phyloP scores from a whole-genome alignment of 2,329 filamentous ascomycete genomes.

The Cytospora piceae region DNA sequence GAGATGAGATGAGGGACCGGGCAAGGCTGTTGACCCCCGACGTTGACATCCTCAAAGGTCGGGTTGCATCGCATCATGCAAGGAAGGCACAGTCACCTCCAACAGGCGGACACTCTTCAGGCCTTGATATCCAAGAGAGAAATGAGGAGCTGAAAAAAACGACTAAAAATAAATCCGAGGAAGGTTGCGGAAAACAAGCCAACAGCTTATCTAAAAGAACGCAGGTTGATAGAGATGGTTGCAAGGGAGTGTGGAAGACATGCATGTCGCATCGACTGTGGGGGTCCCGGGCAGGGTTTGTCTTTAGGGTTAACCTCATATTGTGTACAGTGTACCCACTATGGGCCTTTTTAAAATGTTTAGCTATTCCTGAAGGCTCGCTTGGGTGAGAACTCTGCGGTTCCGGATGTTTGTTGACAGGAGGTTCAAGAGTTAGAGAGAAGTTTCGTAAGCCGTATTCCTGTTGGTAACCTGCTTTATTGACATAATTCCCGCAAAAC shows the following conservation, averaged over 20 bases:
- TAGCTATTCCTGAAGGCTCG: too few relatives aligned
- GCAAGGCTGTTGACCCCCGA: background rate
- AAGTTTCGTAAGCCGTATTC: too few relatives aligned
- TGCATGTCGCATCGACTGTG: background rate
- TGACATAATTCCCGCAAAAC: too few relatives aligned
- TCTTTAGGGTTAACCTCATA: background rate
- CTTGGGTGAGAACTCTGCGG: too few relatives aligned
- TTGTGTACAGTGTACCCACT: background rate
- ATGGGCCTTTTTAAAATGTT: background rate
- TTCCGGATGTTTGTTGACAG: too few relatives aligned
- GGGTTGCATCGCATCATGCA: slow-evolving; percentile 1
- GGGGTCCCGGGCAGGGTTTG: background rate
- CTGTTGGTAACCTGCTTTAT: too few relatives aligned
- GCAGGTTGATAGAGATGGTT: background rate
- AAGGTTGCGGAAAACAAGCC: background rate
- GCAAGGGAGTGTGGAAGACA: background rate
- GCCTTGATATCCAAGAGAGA: background rate
- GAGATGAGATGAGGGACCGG: background rate
- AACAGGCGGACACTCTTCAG: background rate
- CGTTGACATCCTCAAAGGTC: background rate
- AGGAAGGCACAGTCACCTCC: background rate
- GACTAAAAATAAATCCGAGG: background rate
- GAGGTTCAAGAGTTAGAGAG: too few relatives aligned
- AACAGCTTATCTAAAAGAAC: background rate
- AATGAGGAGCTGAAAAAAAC: background rate